phyloP scores from a whole-genome alignment of 2,329 filamentous ascomycete species.

The Periconia digitata region DNA sequence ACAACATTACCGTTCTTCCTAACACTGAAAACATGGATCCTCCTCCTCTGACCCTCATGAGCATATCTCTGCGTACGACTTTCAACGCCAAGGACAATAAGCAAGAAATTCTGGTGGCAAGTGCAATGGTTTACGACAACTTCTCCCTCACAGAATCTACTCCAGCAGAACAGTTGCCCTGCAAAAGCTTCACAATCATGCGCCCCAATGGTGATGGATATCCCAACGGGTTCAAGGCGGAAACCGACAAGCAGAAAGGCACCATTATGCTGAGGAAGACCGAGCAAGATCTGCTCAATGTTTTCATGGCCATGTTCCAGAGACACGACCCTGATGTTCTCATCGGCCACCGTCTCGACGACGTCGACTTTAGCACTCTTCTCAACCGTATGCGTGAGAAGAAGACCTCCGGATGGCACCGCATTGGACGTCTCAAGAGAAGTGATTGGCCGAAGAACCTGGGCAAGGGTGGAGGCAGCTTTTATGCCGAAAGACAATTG shows the following conservation, averaged over 20 bases:
- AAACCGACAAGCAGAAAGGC: conserved; percentile 73
- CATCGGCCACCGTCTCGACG: conserved; percentile 93
- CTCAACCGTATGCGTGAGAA: conserved; percentile 84
- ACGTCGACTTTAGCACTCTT: conserved; percentile 91
- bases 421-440: conserved; percentile 83
- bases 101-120: conserved; percentile 91
- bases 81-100: conserved; percentile 94
- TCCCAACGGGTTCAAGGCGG: conserved; percentile 81
- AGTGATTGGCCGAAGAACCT: conserved; percentile 85
- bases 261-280: conserved; percentile 79
- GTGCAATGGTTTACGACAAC: conserved; percentile 89
- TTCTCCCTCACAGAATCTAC: conserved; percentile 85
- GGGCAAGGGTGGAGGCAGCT: conserved; percentile 81
- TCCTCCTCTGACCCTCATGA: conserved; percentile 94
- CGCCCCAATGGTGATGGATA: conserved; percentile 76
- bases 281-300: conserved; percentile 81
- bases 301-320: conserved; percentile 87
- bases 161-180: conserved; percentile 83
- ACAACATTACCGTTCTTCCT: conserved; percentile 69
- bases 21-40: conserved; percentile 81
- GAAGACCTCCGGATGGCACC: conserved; percentile 92
- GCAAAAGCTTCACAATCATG: conserved; percentile 88
- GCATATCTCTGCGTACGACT: conserved; percentile 80
- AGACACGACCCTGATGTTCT: conserved; percentile 90
- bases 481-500: conserved; percentile 89